These are phyloP conservation scores for Penicillium nucicola DNA, from an alignment of 495 filamentous ascomycete genomes.

Conservation along the genomic window DNA sequence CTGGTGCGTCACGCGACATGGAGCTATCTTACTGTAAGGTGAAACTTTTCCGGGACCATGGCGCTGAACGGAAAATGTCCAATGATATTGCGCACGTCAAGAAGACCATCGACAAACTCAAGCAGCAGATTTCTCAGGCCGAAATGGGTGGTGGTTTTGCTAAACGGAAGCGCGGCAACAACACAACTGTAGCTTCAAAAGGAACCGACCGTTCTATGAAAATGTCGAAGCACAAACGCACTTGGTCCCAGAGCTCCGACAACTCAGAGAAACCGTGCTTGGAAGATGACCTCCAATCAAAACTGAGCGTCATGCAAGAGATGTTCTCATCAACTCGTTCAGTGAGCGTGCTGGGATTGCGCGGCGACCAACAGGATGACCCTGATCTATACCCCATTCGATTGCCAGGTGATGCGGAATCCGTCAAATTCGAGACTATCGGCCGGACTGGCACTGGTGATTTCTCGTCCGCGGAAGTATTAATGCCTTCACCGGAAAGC, in stretches of 20 bases:
- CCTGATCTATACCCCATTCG: conserved; percentile 82
- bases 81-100: conserved; percentile 92
- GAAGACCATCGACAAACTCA: conserved; percentile 91
- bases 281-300: conserved; percentile 87
- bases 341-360: conserved; percentile 78
- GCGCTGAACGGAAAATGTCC: conserved; percentile 89
- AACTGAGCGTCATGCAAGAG: conserved; percentile 79
- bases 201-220: conserved; percentile 54
- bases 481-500: conserved; percentile 64
- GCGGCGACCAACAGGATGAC: conserved; percentile 81
- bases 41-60: conserved; percentile 94
- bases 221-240: conserved; percentile 83
- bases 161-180: conserved; percentile 74
- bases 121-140: conserved; percentile 83
- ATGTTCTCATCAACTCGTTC: conserved; percentile 94
- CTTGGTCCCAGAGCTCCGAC: conserved; percentile 93
- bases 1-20: conserved; percentile 39
- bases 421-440: conserved; percentile 53
- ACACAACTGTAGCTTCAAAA: conserved; percentile 51
- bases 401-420: conserved; percentile 64
- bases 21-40: conserved; percentile 95
- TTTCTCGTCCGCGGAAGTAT: conserved; percentile 48
- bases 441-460: conserved; percentile 55
- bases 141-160: conserved; percentile 86
- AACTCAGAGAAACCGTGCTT: conserved; percentile 61